Base-by-base conservation (phyloP, 345 rosid genomes). In the Populus simonii region DNA sequence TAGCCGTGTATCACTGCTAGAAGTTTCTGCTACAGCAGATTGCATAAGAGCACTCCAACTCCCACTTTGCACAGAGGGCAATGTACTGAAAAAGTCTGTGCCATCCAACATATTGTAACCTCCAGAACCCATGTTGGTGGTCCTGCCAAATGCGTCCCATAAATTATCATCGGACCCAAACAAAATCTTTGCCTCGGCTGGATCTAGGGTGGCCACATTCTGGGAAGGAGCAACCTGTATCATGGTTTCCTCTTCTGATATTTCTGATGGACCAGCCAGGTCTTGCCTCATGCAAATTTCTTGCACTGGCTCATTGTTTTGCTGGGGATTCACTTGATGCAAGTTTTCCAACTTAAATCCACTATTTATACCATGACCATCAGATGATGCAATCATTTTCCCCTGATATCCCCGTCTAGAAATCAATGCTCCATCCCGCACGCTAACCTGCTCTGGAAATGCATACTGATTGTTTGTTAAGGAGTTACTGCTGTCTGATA, bases 31-130 rank as follows among this genome's bases (percentile, higher is more conserved):
- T 27, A 93, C 92, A 84, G 98, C 99, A 78, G 99, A 93, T 80
- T 90, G 98, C 99, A 96, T 96, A 84, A 96, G 98, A 75, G 99
- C 98, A 86, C 99, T 93, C 99, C 97, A 96, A 78, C 94, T 90
- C 80, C 99, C 99, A 89, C 94, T 89, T 79, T 91, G 97, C 82
- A 92, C 55, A 41, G 97, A 92, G 74, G 97, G 89, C 78, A 85
- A 81, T 74, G 90, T 83, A 81, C 88, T 84, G 27, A 71, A 75
- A 43, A 67, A 57, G 75, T 90, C 95, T 17, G 88, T 53, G 72
- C 68, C 76, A 77, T 87, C 93, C 73, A 88, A 59, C 49, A 80
- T 75, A 71, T 75, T 83, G 31, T 13, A 85, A 62, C 90, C 84
- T 76, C 84, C 80, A 76, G 91, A 71, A 76, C 80, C 87, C 77